Evolutionary conservation across 768 basidiomycete genomes (phyloP), one percentile per base, ranked within the genome.

Genomic region (Mrakia gelida): DNA sequence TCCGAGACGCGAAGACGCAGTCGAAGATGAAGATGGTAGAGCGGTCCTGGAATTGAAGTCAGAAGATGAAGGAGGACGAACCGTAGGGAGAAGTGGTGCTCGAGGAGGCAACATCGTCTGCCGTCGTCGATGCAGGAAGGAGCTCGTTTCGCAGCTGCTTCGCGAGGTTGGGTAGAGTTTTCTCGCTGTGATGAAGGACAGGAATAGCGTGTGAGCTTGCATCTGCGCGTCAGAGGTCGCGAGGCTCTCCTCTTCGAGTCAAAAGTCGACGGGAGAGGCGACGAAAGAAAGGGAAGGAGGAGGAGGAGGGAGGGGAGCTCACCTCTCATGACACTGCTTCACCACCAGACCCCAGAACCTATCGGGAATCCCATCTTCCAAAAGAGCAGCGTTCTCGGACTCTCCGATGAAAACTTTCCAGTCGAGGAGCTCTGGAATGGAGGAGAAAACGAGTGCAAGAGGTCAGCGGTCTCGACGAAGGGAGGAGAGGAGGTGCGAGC

Each of bases 281-380:
- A 41, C 1, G 38, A 74, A n/a, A 16, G 26, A 56, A 59, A 21
- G 43, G 26, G 30, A 38, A 43, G 34, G 38, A 43, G 45, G 30
- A 11, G 45, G 67, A 8, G 30, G 75, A 76, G 8, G 18, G 67
- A 76, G 56, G 34, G 49, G 30, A 52, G 34, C 86, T 74, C 71
- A 93, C 94, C 93, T 94, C 85, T 96, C 94, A 80, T 94, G 92
- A 0, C 89, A 89, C 59, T 94, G 84, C 83, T 94, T 94, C 8
- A 90, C 93, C 80, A 96, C 88, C 34, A 95, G 85, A 1, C 92
- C 89, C 80, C 85, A 87, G 82, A 94, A 87, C 79, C 91, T 89
- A 6, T 90, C 88, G 0, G 93, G 91, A 71, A 94, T 88, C 9
- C 81, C 82, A 11, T 82, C 82, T 41, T 95, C 84, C n/a, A 90